Evolutionary conservation across 768 basidiomycete species (phyloP), one percentile per base, ranked within the genome.

Genomic region (Tylopilus sp.): DNA sequence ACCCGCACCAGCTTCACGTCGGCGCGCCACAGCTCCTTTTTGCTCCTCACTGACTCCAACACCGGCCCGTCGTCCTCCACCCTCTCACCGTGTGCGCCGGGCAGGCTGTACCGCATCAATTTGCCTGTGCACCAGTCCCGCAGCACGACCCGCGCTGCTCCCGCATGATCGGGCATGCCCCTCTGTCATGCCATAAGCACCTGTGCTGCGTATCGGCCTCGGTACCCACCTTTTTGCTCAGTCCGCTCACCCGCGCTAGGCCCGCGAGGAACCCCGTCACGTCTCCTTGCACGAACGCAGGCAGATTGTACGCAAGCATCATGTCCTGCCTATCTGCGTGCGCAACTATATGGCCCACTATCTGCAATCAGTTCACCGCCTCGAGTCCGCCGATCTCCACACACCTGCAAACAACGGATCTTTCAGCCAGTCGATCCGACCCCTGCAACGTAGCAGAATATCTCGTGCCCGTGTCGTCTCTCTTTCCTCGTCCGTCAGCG

Each of bases 271-370:
- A 94, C 0, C 86, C 84, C 22, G 76, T 75, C 6, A 78, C 65
- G 61, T 94, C 84, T 3, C 86, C 85, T 41, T 75, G 75, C 10
- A 79, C 59, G 67, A 95, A 94, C 9, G 86, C 89, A 4, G 94
- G 89, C 14, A 93, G 75, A 59, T 79, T 84, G 73, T 95, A 96
- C 45, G 85, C 73, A n/a, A 96, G 71, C 89, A 95, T 94, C 37
- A 97, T 76, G 67, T 96, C 94, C 64, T 94, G 86, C 29, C 79
- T 71, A 60, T 80, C 81, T 3, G 88, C 82, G 25, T 83, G 81
- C 33, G 79, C 68, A 22, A 94, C 76, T 54, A 97, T 81, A 57
- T 87, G 78, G 17, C 78, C 69, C 50, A 89, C 91, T 89, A 56
- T 21, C 38, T 48, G 30, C 44, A 45, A 53, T 62, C 47, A 64